Conservation (phyloP, 148 eudicot species). For the Rhododendron molle region DNA sequence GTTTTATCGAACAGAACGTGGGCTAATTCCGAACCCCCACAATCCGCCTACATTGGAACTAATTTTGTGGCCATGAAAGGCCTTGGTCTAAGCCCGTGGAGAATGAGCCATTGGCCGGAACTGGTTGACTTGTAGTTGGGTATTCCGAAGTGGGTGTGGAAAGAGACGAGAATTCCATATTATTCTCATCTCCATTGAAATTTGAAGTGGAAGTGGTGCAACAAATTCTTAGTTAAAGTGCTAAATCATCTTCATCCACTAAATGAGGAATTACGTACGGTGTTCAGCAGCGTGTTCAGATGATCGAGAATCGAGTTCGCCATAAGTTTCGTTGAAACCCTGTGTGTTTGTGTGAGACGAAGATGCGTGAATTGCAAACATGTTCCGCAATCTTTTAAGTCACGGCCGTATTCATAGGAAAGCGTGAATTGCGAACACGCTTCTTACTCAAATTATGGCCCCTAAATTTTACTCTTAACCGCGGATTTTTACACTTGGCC, state of each 20-base stretch:
- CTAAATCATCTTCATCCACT: too few relatives aligned
- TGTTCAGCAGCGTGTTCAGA: too few relatives aligned
- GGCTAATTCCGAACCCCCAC: conserved; percentile 28
- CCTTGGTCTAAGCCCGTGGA: conserved; percentile 23
- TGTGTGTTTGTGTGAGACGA: too few relatives aligned
- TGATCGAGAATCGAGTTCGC: too few relatives aligned
- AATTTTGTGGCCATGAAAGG: conserved; percentile 39
- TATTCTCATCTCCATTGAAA: background rate
- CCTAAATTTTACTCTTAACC: rapidly evolving
- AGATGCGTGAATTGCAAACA: too few relatives aligned
- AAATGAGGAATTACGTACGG: too few relatives aligned
- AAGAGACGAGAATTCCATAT: conserved; percentile 16
- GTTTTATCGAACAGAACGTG: conserved; percentile 40
- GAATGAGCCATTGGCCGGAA: conserved; percentile 26
- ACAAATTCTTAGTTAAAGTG: background rate
- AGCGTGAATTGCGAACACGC: too few relatives aligned
- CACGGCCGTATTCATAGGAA: too few relatives aligned
- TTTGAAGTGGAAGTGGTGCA: background rate
- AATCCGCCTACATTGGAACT: conserved; percentile 33
- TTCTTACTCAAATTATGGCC: too few relatives aligned
- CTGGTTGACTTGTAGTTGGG: conserved; percentile 21
- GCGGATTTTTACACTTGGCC: too few relatives aligned
- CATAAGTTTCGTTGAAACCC: too few relatives aligned
- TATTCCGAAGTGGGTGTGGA: background rate
- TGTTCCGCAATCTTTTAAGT: too few relatives aligned